Evolutionary conservation across 176 grass and related monocot genomes (phyloP), one percentile per base, ranked within the genome.

Genomic region (Microstegium vimineum): DNA sequence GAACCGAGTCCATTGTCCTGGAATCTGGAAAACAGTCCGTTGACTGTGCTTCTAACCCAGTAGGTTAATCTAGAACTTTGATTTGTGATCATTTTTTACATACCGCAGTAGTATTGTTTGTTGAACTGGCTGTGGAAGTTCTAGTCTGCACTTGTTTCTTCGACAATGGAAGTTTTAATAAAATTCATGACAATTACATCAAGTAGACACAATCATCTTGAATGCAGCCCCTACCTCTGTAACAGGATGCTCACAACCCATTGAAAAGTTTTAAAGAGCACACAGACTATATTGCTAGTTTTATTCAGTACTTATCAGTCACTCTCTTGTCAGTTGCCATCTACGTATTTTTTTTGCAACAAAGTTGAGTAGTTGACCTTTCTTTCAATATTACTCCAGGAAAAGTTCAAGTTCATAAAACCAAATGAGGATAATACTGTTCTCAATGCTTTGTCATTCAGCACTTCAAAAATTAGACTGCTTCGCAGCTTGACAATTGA

Each of bases 401-500:
- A 95, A 34, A 99, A 93, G 35, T 95, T 95, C 77, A 92, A 60
- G 75, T 59, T 65, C 41, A 73, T 95, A n/a, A 88, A 77, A 49
- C 15, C 91, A 26, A 92, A 87, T 45, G 87, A 99, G 22, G 80
- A 85, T 32, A 81, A 75, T 49, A 72, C 79, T 69, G 18, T 78
- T 68, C 34, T 99, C 47, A 82, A 16, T 27, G 87, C 91, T 23
- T 38, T 99, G 41, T 99, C 96, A 1, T 99, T 89, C 66, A 80
- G 26, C n/a, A 36, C 85, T 25, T 85, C 91, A 4, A 95, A 92
- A 89, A 94, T 95, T 71, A 94, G 96, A 84, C 73, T 90, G 11
- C 79, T 99, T 20, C 80, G 96, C 4, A 92, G 91, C 71, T 87
- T 99, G 73, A 83, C 85, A 23, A 83, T 99, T 49, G 87, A 94